Base-by-base conservation (phyloP, 1,284 basidiomycete genomes). In the Cryptococcus maquisensis region DNA sequence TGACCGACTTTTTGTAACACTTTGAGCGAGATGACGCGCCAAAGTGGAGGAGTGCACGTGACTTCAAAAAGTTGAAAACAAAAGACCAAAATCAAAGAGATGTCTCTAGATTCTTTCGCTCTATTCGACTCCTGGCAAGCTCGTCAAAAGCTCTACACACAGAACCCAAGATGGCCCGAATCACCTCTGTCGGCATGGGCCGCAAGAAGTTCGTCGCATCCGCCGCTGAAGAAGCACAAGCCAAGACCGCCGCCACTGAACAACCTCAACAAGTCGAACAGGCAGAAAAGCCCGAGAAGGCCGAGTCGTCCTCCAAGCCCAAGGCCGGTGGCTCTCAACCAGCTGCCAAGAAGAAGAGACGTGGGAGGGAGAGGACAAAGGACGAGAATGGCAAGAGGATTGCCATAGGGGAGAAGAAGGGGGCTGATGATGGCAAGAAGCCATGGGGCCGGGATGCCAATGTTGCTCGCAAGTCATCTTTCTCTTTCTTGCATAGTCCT, bases 151-250 rank as follows among this genome's bases (percentile, higher is more conserved):
- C 28, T 32, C 10, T 10, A 32, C 6, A 10, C 28, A 32, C 28
- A 6, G 28, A 10, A 16, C 42, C 9, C 20, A 47, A 21, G 8
- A 78, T 78, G 76, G 69, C 74, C 13, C 68, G 76, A 37, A 68
- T 76, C 60, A 78, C 76, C 10, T 72, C 71, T 20, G 76, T 78
- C 39, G 74, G 75, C 13, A 68, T 77, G 67, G 65, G 71, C 37
- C 66, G 68, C 37, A 73, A 73, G 59, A 66, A 62, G 24, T 73
- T 73, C 49, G 67, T 75, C 23, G 62, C 67, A 15, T 77, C 75
- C 0, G 65, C 74, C 13, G 71, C 72, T 0, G 69, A 76, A 56
- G 75, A 75, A 54, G 57, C 63, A 37, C 59, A 58, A 54, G 37
- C 51, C 16, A 18, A n/a, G 24, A 51, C 38, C 24, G 43, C 38